These are phyloP conservation scores for Eucalyptus decipiens DNA, from an alignment of 345 rosid genomes.

Conservation along the genomic window DNA sequence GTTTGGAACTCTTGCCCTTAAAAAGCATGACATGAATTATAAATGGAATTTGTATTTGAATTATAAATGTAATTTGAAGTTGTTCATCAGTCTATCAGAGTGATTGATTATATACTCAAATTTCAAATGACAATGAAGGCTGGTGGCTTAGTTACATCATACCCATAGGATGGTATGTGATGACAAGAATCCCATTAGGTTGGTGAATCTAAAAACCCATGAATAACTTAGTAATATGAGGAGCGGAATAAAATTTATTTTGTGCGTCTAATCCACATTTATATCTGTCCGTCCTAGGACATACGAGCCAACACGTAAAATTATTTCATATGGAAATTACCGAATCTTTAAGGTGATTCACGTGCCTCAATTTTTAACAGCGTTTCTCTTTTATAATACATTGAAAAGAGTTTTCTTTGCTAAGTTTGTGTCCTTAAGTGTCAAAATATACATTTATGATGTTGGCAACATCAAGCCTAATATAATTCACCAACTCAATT, in stretches of 20 bases:
- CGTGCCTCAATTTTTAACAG: not conserved
- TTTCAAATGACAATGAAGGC: not conserved
- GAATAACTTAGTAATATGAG: not conserved
- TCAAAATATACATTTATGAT: not conserved
- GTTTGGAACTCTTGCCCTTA: not conserved
- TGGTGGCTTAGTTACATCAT: not conserved
- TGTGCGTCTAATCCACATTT: not conserved
- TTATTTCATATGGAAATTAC: not conserved
- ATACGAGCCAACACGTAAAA: not conserved
- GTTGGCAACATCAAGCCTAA: not conserved
- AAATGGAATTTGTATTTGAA: not conserved
- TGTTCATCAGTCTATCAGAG: not conserved
- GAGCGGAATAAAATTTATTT: not conserved
- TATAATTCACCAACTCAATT: not conserved
- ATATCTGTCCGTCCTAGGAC: not conserved
- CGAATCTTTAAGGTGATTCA: not conserved
- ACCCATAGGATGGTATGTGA: not conserved
- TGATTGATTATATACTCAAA: not conserved
- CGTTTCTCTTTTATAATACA: not conserved
- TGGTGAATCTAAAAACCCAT: not conserved
- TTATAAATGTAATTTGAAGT: not conserved
- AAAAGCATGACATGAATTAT: not conserved
- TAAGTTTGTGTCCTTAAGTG: not conserved
- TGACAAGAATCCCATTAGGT: not conserved
- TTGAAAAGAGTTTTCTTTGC: not conserved